phyloP scores from a whole-genome alignment of 768 basidiomycete species.

The Suillus alpinus region DNA sequence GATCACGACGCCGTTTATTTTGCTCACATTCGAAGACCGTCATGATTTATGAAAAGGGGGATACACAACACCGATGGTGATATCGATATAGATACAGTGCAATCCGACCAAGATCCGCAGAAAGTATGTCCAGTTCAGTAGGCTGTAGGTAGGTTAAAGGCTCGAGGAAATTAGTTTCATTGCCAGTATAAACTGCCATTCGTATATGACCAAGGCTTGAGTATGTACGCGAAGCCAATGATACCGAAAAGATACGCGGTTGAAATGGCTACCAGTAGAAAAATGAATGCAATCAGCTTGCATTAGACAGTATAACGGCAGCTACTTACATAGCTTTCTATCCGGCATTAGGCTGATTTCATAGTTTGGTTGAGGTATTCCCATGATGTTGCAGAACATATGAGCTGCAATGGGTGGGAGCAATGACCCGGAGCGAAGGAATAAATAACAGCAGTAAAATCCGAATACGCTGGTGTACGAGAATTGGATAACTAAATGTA shows the following conservation, averaged over 20 bases:
- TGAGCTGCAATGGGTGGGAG: constrained; percentile 78
- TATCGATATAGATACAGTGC: background rate
- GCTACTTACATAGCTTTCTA: constrained; percentile 48
- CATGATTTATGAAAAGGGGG: background rate
- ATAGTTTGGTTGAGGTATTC: constrained; percentile 64
- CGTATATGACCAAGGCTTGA: constrained; percentile 49
- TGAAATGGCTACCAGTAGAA: constrained; percentile 45
- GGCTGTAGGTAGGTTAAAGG: background rate
- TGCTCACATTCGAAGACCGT: background rate
- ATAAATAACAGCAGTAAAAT: constrained; percentile 80
- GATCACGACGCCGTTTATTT: background rate
- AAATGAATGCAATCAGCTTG: constrained; percentile 9
- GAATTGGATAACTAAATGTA: constrained; percentile 73
- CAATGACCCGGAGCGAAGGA: constrained; percentile 82
- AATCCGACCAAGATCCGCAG: background rate
- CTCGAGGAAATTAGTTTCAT: constrained; percentile 1
- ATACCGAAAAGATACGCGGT: constrained; percentile 59
- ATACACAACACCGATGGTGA: background rate
- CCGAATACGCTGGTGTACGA: constrained; percentile 93
- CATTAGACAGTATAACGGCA: constrained; percentile 4
- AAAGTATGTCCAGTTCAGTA: background rate
- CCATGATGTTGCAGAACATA: constrained; percentile 93
- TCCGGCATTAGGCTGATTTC: constrained; percentile 56
- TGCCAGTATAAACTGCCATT: constrained; percentile 44
- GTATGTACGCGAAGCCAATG: constrained; percentile 50